Evolutionary conservation across 352 stramenopile genomes (phyloP).

Genomic region (Globisporangium orthogonon): DNA sequence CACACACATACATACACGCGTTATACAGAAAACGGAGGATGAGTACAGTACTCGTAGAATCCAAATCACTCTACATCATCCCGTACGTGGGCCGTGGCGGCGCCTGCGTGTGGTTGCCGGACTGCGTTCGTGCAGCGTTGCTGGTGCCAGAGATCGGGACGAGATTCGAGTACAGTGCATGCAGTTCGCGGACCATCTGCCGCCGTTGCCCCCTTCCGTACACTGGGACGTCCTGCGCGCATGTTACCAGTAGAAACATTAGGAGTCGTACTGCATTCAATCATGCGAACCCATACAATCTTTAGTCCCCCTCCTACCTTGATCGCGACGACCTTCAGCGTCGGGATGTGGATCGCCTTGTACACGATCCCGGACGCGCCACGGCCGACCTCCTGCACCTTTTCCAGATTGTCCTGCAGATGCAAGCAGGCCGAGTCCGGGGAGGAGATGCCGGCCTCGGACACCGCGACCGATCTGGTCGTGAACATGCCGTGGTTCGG

Average conservation of each 20-base stretch:
- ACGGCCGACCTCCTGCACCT: slow-evolving; percentile 68
- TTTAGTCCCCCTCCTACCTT: slow-evolving; percentile 38
- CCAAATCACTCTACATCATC: too few relatives aligned
- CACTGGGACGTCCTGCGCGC: slow-evolving; percentile 69
- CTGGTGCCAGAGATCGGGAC: slow-evolving; percentile 59
- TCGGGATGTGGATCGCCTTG: slow-evolving; percentile 89
- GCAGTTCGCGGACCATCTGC: slow-evolving; percentile 88
- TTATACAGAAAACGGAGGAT: background rate
- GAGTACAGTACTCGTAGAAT: too few relatives aligned
- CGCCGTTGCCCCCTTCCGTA: slow-evolving; percentile 77
- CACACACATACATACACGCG: background rate
- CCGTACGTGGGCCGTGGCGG: slow-evolving; percentile 26
- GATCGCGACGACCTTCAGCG: slow-evolving; percentile 85
- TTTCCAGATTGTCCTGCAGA: slow-evolving; percentile 80
- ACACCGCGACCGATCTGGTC: slow-evolving; percentile 74
- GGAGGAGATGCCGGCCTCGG: slow-evolving; percentile 82
- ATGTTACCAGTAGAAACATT: background rate
- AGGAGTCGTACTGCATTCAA: background rate
- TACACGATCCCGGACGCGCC: slow-evolving; percentile 85
- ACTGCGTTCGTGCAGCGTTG: slow-evolving; percentile 11
- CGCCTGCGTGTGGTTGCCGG: slow-evolving; percentile 8
- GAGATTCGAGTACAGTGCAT: slow-evolving; percentile 87
- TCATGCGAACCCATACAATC: background rate
- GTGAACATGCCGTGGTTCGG: slow-evolving; percentile 86
- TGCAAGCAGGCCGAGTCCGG: slow-evolving; percentile 70